Evolutionary conservation across 495 filamentous ascomycete species (phyloP).

Genomic region (Penicillium pulvis): DNA sequence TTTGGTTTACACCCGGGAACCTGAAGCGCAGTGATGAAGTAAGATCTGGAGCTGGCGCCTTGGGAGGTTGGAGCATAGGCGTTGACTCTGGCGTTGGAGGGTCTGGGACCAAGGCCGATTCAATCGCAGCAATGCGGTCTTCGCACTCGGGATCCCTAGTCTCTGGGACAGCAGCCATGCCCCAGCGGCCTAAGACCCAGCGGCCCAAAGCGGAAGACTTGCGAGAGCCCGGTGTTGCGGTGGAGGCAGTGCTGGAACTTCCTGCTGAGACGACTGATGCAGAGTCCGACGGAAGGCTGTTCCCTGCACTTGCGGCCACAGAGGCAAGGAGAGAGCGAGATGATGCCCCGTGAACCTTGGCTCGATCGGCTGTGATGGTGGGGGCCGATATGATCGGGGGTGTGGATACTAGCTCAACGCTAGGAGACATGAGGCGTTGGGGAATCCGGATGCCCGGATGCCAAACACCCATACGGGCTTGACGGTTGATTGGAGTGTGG

Average conservation of each 20-base stretch:
- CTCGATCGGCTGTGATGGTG: conserved; percentile 43
- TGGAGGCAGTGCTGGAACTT: conserved; percentile 30
- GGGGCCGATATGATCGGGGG: conserved; percentile 48
- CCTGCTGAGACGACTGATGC: conserved; percentile 27
- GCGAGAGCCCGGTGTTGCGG: conserved; percentile 21
- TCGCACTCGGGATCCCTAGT: conserved; percentile 21
- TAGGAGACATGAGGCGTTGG: conserved; percentile 40
- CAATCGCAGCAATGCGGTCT: conserved; percentile 3
- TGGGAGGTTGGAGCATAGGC: not conserved
- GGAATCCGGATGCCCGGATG: conserved; percentile 33
- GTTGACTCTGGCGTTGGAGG: conserved; percentile 3
- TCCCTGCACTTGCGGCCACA: conserved; percentile 30
- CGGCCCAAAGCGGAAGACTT: conserved; percentile 42
- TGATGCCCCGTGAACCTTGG: conserved; percentile 27
- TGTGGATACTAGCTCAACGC: conserved; percentile 38
- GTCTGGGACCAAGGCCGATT: conserved; percentile 17
- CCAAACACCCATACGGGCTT: conserved; percentile 38
- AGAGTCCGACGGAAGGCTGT: conserved; percentile 17
- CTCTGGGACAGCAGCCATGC: conserved; percentile 40
- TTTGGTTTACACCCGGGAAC: conserved; percentile 50
- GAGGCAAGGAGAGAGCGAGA: conserved; percentile 43
- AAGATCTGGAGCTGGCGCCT: not conserved
- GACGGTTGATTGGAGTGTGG: conserved; percentile 42
- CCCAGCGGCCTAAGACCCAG: conserved; percentile 60
- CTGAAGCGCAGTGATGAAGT: conserved; percentile 33